These are phyloP conservation scores for Nemania sp. DNA, from an alignment of 2,329 filamentous ascomycete genomes.

Conservation along the genomic window DNA sequence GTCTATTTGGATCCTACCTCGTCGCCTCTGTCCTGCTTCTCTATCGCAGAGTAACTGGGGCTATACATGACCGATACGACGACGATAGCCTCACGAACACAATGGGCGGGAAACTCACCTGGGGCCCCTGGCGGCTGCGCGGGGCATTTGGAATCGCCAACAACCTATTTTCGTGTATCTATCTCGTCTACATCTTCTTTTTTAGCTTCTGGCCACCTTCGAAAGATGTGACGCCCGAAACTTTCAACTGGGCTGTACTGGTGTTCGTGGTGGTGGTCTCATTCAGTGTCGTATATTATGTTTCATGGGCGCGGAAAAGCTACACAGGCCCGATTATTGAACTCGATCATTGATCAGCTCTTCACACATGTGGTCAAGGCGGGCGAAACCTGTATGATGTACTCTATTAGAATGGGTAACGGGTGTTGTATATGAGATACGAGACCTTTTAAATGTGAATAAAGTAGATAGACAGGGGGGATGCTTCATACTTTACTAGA, in stretches of 20 bases:
- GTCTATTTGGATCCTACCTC: conserved; percentile 44
- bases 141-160: conserved; percentile 42
- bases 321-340: conserved; percentile 44
- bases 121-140: conserved; percentile 44
- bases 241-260: conserved; percentile 45
- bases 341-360: conserved; percentile 17
- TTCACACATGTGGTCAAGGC: no score
- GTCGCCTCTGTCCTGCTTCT: conserved; percentile 39
- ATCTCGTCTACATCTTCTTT: conserved; percentile 42
- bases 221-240: conserved; percentile 42
- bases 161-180: conserved; percentile 42
- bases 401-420: background rate
- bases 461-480: background rate
- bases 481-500: background rate
- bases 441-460: background rate
- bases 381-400: background rate
- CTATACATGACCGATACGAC: conserved; percentile 35
- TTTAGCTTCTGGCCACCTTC: conserved; percentile 46
- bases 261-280: conserved; percentile 41
- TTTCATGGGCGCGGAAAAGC: conserved; percentile 42
- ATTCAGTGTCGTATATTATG: conserved; percentile 46
- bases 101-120: conserved; percentile 35
- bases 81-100: conserved; percentile 40
- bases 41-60: conserved; percentile 40
- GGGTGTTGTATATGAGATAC: conserved; percentile 17